A percentile compares a stretch with the other conserved stretches of the same genome.
These are phyloP conservation scores for Eucalyptus sp. DNA, from an alignment of 345 rosid species.

Conservation along the genomic window DNA sequence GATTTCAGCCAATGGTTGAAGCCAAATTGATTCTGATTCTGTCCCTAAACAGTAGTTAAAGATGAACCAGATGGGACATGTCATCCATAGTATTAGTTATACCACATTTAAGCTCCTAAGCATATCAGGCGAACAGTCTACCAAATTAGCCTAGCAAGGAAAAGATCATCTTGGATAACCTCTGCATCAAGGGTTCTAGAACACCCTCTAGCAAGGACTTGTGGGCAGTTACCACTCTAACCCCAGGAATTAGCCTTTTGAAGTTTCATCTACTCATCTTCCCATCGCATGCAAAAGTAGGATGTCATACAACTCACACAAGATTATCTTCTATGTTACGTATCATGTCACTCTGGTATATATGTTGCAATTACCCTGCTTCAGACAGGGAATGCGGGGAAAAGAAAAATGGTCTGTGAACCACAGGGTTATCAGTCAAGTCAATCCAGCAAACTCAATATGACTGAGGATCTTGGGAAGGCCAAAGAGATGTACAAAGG, in stretches of 20 bases:
- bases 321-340: not conserved
- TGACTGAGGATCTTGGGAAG: not conserved
- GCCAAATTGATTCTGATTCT: conserved; percentile 40
- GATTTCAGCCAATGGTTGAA: conserved; percentile 32
- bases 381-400: not conserved
- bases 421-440: not conserved
- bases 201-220: not conserved
- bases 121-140: not conserved
- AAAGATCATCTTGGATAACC: not conserved
- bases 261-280: not conserved
- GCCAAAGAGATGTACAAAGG: not conserved
- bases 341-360: not conserved
- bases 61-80: not conserved
- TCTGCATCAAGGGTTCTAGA: not conserved
- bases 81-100: not conserved
- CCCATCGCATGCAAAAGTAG: not conserved
- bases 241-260: not conserved
- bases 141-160: not conserved
- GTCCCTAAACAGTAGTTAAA: conserved; percentile 15
- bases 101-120: not conserved
- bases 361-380: not conserved
- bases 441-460: not conserved
- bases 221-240: not conserved
- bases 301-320: not conserved
- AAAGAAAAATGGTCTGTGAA: not conserved